Base-by-base conservation (phyloP, 2,329 filamentous ascomycete genomes). In the Esteya vermicola region DNA sequence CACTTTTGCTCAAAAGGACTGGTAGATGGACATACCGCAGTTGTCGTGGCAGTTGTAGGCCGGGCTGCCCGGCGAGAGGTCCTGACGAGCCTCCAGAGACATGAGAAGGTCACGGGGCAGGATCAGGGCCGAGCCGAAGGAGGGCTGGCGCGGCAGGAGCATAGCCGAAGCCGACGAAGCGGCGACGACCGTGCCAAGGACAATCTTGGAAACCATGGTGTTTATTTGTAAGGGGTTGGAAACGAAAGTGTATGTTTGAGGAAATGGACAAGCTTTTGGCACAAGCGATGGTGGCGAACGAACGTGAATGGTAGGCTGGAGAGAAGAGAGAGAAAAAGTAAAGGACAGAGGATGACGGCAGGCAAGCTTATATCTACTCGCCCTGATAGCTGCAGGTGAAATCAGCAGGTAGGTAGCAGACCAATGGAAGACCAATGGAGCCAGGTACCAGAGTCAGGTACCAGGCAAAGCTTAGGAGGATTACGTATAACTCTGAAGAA, bases 31-130 rank as follows among this genome's bases (percentile, higher is more conserved):
- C 57, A 31, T 48, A 62, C 61, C 61, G 50, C 62, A 65, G 47
- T 61, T 62, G 43, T 63, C 57, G 43, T 64, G 62, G 48, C 62
- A 65, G 44, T 63, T 60, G 50, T 62, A 65, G 1, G 49, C 41
- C 2, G 59, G 55, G 10, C 56, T 58, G 22, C 61, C 61, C 9
- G 56, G 55, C 8, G 42, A 40, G 32, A 44, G 36, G 10, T 58
- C 56, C 41, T 60, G 56, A 36, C 60, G 59, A 47, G 38, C 43
- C 10, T 40, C 13, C n/a, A 53, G 40, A 25, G 20, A n/a, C n/a
- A n/a, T 5, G 19, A 12, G 34, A 9, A 43, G 26, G 30, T 37
- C 26, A 6, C 6, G 13, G 27, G 32, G 38, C 20, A 35, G 16
- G 3, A 43, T 16, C 9, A 27, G 25, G 14, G 45, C 40, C 10